Evolutionary conservation across 352 stramenopile genomes (phyloP).

Genomic region (Phytophthora hibernalis): DNA sequence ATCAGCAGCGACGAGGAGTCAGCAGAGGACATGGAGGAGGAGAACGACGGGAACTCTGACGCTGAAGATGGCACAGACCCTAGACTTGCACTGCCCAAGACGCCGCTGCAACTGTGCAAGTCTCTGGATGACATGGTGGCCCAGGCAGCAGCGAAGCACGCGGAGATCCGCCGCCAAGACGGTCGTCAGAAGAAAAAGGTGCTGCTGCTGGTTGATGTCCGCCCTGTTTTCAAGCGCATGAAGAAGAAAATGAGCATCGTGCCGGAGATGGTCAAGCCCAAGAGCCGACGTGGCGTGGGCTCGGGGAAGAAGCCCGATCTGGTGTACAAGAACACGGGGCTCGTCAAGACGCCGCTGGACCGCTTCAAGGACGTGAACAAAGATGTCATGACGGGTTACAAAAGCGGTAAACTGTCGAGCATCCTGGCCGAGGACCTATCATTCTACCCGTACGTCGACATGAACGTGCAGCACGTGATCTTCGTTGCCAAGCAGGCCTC

Average conservation of each 20-base stretch:
- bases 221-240: conserved; percentile 63
- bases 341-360: conserved; percentile 80
- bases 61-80: conserved; percentile 19
- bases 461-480: conserved; percentile 66
- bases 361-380: conserved; percentile 75
- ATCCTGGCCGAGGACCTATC: conserved; percentile 71
- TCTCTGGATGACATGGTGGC: conserved; percentile 63
- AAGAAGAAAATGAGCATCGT: conserved; percentile 71
- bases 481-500: conserved; percentile 57
- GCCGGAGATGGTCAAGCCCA: conserved; percentile 57
- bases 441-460: conserved; percentile 67
- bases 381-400: conserved; percentile 60
- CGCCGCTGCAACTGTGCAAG: conserved; percentile 47
- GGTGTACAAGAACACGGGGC: conserved; percentile 62
- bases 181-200: conserved; percentile 74
- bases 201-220: conserved; percentile 61
- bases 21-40: conserved; percentile 26
- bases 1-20: conserved; percentile 23
- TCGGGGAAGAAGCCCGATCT: conserved; percentile 66
- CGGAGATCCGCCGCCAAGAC: conserved; percentile 62
- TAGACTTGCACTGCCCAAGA: conserved; percentile 35
- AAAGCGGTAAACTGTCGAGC: conserved; percentile 65
- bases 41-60: conserved; percentile 23
- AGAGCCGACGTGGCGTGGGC: conserved; percentile 63
- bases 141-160: conserved; percentile 47